phyloP scores from a whole-genome alignment of 1,284 basidiomycete species.

The Chalciporus sp. region DNA sequence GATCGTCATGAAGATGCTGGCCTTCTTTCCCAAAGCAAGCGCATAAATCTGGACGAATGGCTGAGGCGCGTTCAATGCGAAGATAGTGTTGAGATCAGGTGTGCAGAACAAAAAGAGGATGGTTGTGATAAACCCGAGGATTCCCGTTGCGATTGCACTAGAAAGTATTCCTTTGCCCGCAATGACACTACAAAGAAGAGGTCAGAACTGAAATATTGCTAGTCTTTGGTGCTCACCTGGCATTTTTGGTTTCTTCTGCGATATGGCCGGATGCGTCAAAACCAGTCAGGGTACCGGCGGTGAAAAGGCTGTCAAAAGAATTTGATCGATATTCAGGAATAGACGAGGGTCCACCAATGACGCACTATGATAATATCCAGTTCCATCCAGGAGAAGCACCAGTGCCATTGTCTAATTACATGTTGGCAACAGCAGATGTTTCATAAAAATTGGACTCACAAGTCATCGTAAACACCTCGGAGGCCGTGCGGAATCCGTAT shows the following conservation, averaged over 20 bases:
- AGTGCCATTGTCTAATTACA: constrained; percentile 74
- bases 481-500: constrained; percentile 78
- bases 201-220: background rate
- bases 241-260: constrained; percentile 88
- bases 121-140: constrained; percentile 72
- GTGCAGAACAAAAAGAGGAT: constrained; percentile 88
- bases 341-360: background rate
- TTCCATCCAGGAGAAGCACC: constrained; percentile 85
- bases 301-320: constrained; percentile 63
- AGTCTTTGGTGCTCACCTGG: constrained; percentile 48
- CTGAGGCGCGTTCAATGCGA: constrained; percentile 77
- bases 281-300: constrained; percentile 81
- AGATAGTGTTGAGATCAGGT: constrained; percentile 73
- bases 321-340: background rate
- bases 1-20: constrained; percentile 81
- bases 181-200: constrained; percentile 52
- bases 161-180: constrained; percentile 80
- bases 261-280: constrained; percentile 90
- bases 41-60: constrained; percentile 87
- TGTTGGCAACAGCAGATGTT: constrained; percentile 5
- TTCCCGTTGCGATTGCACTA: constrained; percentile 73
- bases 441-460: constrained; percentile 50
- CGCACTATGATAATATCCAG: constrained; percentile 80
- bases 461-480: constrained; percentile 80
- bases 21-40: constrained; percentile 74